Percentiles rank a stretch among this genome's conserved stretches.
These are phyloP conservation scores for Globisporangium yorkense DNA, from an alignment of 352 stramenopile genomes.

Conservation along the genomic window DNA sequence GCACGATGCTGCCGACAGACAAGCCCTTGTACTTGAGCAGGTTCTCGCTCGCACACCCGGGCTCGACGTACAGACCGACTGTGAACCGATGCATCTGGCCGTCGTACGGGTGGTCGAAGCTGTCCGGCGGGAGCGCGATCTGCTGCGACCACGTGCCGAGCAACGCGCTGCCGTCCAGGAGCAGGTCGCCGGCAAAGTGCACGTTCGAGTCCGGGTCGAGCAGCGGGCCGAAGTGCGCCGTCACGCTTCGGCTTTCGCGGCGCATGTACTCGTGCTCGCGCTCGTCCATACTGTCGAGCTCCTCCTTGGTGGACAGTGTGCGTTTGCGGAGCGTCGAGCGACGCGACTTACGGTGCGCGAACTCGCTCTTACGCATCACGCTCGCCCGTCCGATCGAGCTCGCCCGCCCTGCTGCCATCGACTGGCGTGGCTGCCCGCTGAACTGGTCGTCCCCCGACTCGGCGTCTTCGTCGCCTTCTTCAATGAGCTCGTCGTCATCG, in stretches of 20 bases:
- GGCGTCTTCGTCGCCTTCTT: conserved; percentile 4
- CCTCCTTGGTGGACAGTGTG: conserved; percentile 35
- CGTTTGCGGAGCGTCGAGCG: conserved; percentile 9
- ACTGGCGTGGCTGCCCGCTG: conserved; percentile 3
- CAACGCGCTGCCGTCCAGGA: conserved; percentile 47
- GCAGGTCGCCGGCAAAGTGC: conserved; percentile 51
- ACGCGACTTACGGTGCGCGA: conserved; percentile 12
- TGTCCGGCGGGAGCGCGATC: conserved; percentile 32
- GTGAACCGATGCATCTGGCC: conserved; percentile 38
- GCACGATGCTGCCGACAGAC: conserved; percentile 67
- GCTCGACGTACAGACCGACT: conserved; percentile 65
- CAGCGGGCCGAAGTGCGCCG: conserved; percentile 59
- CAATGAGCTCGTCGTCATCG: conserved; percentile 22
- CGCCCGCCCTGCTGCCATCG: not conserved
- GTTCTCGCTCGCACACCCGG: conserved; percentile 44
- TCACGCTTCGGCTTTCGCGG: conserved; percentile 50
- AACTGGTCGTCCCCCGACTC: conserved; percentile 7
- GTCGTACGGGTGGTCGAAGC: conserved; percentile 28
- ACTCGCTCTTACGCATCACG: conserved; percentile 6
- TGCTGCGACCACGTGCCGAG: conserved; percentile 68
- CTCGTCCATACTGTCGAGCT: conserved; percentile 62
- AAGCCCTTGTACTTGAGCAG: conserved; percentile 81
- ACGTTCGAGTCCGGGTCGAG: conserved; percentile 60
- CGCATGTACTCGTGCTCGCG: conserved; percentile 58
- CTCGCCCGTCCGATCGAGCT: not conserved